phyloP scores from a whole-genome alignment of 1,139 yeast genomes.

The Kodamaea sp. region DNA sequence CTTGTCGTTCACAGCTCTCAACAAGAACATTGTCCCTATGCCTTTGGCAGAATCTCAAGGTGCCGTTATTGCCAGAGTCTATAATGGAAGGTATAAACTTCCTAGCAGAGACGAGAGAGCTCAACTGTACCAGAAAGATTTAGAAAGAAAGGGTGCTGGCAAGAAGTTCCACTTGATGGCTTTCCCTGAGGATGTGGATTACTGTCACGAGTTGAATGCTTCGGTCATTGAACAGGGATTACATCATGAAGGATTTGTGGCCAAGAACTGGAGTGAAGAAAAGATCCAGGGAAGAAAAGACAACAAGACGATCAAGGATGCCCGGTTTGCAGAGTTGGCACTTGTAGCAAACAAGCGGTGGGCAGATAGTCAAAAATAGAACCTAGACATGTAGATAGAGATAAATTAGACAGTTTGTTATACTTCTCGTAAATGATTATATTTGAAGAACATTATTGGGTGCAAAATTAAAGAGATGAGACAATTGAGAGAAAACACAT shows the following conservation, averaged over 20 bases:
- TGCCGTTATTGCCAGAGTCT: slow-evolving; percentile 42
- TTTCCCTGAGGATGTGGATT: slow-evolving; percentile 34
- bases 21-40: slow-evolving; percentile 47
- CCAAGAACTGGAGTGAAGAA: slow-evolving; percentile 28
- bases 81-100: slow-evolving; percentile 38
- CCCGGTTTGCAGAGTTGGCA: slow-evolving; percentile 13
- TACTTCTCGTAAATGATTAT: too few relatives aligned
- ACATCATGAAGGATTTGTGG: slow-evolving; percentile 24
- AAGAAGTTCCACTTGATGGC: slow-evolving; percentile 28
- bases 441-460: too few relatives aligned
- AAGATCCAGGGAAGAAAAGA: slow-evolving; percentile 18
- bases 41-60: slow-evolving; percentile 51
- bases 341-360: neutral
- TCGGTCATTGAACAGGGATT: slow-evolving; percentile 20
- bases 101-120: slow-evolving; percentile 38
- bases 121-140: slow-evolving; percentile 20
- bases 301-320: slow-evolving; percentile 21
- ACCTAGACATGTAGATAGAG: too few relatives aligned
- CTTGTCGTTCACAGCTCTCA: slow-evolving; percentile 38
- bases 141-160: slow-evolving; percentile 25
- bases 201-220: slow-evolving; percentile 25
- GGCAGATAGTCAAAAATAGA: neutral
- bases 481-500: too few relatives aligned
- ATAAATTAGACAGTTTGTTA: too few relatives aligned
- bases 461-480: too few relatives aligned